Evolutionary conservation across 192 early-diverging fungal genomes (phyloP), one percentile per base, ranked within the genome.

Genomic region (Podila epigama): DNA sequence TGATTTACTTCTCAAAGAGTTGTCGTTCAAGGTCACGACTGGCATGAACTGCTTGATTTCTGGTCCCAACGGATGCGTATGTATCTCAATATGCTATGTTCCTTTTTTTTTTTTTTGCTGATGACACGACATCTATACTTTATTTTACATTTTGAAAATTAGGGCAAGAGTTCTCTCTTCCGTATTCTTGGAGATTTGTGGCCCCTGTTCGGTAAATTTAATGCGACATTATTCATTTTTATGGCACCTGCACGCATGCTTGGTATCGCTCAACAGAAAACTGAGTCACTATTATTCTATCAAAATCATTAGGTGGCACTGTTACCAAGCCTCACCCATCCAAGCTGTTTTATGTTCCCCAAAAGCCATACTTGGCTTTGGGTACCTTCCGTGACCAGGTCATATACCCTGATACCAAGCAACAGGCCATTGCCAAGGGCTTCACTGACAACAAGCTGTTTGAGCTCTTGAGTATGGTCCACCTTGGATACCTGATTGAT

Each of bases 291-390:
- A 22, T n/a, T 32, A 1, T 22, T 25, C 31, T 11, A 48, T n/a
- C 16, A 44, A n/a, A 44, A 44, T 44, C 16, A 44, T 69, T 66
- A 71, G 84, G 83, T 69, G 86, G 86, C 22, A 83, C 70, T 29
- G 75, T 88, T 15, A 86, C 85, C 3, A 89, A 88, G 51, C 88
- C 88, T 16, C 65, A 80, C 12, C 68, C 86, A 29, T 83, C 81
- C 18, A 87, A 87, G 69, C 82, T 95, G 44, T 93, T 95, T 57
- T 95, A 95, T 79, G 90, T 95, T 5, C 94, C 94, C n/a, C 94
- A 95, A 65, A 90, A 92, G 44, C 94, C 94, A 8, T 95, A 95
- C 68, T 79, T 95, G 42, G 85, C 92, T 20, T 42, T 92, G 35
- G 92, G 94, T 10, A 94, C 89, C 2, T 84, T 95, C 68, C 83